Evolutionary conservation across 768 basidiomycete species (phyloP).

Genomic region (Galerina marginata): DNA sequence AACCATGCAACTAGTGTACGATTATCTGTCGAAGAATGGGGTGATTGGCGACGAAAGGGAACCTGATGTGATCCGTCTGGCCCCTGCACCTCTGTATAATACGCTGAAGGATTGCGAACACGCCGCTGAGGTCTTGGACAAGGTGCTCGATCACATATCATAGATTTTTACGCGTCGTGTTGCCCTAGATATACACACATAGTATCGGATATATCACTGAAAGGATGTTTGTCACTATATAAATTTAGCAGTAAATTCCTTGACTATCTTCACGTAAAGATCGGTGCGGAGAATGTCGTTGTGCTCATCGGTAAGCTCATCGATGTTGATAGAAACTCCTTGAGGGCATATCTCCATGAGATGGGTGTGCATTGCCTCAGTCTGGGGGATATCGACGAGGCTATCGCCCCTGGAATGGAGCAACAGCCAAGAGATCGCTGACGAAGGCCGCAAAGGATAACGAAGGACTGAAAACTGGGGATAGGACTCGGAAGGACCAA

Average conservation of each 20-base stretch:
- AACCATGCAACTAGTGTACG: constrained; percentile 74
- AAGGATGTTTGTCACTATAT: constrained; percentile 4
- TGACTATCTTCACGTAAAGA: constrained; percentile 52
- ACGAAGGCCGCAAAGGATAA: constrained; percentile 41
- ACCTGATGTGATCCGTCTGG: constrained; percentile 90
- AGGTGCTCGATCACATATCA: constrained; percentile 46
- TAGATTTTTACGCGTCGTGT: not conserved
- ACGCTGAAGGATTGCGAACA: constrained; percentile 76
- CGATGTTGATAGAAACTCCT: constrained; percentile 36
- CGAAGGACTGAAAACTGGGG: constrained; percentile 48
- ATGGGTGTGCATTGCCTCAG: constrained; percentile 60
- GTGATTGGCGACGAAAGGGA: constrained; percentile 92
- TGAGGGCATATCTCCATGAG: constrained; percentile 42
- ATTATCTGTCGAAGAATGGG: constrained; percentile 65
- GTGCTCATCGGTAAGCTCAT: constrained; percentile 57
- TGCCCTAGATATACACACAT: not conserved
- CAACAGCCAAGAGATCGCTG: constrained; percentile 64
- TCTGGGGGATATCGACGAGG: constrained; percentile 68
- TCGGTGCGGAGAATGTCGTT: constrained; percentile 51
- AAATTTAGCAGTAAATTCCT: constrained; percentile 40
- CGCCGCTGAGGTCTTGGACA: constrained; percentile 69
- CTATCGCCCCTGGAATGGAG: constrained; percentile 78
- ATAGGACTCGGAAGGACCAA: constrained; percentile 59
- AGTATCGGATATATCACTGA: not conserved
- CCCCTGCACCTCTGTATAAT: constrained; percentile 89